Evolutionary conservation across 352 stramenopile genomes (phyloP).

Genomic region (Phytophthora sp.): DNA sequence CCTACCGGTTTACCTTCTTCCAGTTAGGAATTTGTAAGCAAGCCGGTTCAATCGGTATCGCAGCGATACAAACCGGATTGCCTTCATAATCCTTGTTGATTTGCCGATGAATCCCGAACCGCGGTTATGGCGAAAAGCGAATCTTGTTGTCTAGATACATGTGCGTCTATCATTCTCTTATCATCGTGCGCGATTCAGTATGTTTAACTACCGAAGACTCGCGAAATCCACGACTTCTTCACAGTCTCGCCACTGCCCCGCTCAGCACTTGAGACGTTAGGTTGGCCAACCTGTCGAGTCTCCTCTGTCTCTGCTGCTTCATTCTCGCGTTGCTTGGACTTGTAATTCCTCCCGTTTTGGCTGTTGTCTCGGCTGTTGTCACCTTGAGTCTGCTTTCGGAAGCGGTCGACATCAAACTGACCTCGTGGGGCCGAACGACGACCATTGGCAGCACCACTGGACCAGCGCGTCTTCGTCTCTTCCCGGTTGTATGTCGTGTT

Average conservation of each 20-base stretch:
- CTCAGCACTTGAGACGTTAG: neutral
- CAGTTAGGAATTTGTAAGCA: no score
- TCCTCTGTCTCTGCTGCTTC: neutral
- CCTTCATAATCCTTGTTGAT: no score
- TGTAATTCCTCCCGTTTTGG: constrained; percentile 5
- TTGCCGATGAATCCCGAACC: no score
- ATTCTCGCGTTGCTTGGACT: neutral
- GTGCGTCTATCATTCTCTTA: neutral
- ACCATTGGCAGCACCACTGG: constrained; percentile 26
- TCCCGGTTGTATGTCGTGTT: constrained; percentile 85
- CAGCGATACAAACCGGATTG: no score
- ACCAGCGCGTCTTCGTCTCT: constrained; percentile 46
- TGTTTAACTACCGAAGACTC: constrained; percentile 16
- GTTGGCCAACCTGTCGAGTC: neutral
- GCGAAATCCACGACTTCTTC: constrained; percentile 21
- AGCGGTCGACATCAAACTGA: constrained; percentile 16
- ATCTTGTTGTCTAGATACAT: constrained; percentile 14
- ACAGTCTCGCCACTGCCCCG: neutral
- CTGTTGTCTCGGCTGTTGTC: constrained; percentile 5
- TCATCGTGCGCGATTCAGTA: neutral
- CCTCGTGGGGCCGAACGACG: constrained; percentile 9
- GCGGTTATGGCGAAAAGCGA: no score
- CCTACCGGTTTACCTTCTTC: no score
- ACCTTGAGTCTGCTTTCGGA: constrained; percentile 8
- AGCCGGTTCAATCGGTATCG: no score